Base-by-base conservation (phyloP, 148 eudicot species). In the Vaccinium myrtillus region DNA sequence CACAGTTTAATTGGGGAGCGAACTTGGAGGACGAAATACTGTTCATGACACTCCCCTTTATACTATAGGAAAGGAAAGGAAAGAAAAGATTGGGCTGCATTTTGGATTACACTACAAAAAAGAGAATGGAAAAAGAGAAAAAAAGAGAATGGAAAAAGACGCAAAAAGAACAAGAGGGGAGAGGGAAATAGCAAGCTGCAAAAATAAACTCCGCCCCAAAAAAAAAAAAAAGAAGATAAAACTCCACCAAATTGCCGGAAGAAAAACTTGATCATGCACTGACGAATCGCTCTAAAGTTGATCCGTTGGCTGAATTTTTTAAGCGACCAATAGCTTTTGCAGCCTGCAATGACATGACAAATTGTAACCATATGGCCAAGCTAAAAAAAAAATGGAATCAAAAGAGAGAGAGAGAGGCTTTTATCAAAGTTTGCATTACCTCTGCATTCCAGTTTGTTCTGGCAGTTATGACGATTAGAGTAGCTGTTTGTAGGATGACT, bases 381-480 rank as follows among this genome's bases (percentile, higher is more conserved):
- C 12, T 12, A 27, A 27, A 25, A 1, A 67, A 10, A 21, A 3
- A 0, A 4, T 10, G 3, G 36, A 67, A 25, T 13, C 27, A 25
- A 4, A 25, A 11, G 23, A 67, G 23, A 61, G 23, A 67, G 23
- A 61, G 1, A 0, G 5, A 10, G 18, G 18, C 5, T 27, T 27
- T 69, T 30, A 69, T 69, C 8, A 69, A 69, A 30, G 74, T 27
- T 13, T 30, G 43, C 5, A 14, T 30, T 77, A 92, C 94, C 94
- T 92, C 91, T 3, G 85, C 8, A 75, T 89, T 65, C 94, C 92
- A 91, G 71, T 89, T 87, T 53, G 93, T 92, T 88, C 94, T 90
- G 67, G 84, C 90, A 49, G 93, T 92, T 77, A 91, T 76, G 81
- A 92, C 74, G 6, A 89, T 80, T 82, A 92, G 83, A 15, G 89